Evolutionary conservation across 768 basidiomycete genomes (phyloP).

Genomic region (Mycena rosella): DNA sequence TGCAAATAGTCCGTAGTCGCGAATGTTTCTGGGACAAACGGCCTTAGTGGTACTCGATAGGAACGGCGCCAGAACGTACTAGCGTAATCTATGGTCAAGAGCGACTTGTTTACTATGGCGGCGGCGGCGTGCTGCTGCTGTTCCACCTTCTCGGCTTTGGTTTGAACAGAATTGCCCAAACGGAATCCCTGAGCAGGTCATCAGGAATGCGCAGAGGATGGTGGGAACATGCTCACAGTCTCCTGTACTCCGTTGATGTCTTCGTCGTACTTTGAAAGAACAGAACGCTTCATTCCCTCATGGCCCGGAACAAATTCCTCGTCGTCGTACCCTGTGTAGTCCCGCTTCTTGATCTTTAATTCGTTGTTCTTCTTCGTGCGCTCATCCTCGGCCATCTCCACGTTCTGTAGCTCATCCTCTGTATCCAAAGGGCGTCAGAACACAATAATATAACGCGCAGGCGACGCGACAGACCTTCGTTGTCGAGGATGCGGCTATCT

Average conservation of each 20-base stretch:
- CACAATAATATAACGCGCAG: constrained; percentile 1
- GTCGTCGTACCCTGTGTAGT: constrained; percentile 97
- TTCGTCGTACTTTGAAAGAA: constrained; percentile 95
- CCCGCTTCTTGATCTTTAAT: constrained; percentile 87
- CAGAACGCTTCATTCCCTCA: constrained; percentile 83
- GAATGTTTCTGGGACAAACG: constrained; percentile 74
- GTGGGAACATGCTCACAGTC: constrained; percentile 59
- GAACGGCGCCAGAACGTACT: constrained; percentile 66
- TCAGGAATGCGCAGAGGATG: constrained; percentile 9
- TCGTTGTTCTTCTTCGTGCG: constrained; percentile 83
- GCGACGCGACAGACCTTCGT: constrained; percentile 75
- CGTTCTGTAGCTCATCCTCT: constrained; percentile 99
- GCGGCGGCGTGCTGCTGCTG: constrained; percentile 65
- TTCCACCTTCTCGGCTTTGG: constrained; percentile 55
- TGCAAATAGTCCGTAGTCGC: constrained; percentile 90
- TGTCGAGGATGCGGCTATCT: constrained; percentile 94
- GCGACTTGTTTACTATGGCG: constrained; percentile 80
- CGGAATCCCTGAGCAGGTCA: constrained; percentile 80
- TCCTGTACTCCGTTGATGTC: constrained; percentile 82
- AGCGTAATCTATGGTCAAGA: constrained; percentile 89
- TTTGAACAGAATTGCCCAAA: constrained; percentile 71
- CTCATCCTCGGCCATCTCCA: constrained; percentile 94
- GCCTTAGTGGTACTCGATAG: constrained; percentile 33
- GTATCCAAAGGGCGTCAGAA: constrained; percentile 12
- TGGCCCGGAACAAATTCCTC: constrained; percentile 87